phyloP scores from a whole-genome alignment of 2,329 filamentous ascomycete species.

The Fusarium sp. region DNA sequence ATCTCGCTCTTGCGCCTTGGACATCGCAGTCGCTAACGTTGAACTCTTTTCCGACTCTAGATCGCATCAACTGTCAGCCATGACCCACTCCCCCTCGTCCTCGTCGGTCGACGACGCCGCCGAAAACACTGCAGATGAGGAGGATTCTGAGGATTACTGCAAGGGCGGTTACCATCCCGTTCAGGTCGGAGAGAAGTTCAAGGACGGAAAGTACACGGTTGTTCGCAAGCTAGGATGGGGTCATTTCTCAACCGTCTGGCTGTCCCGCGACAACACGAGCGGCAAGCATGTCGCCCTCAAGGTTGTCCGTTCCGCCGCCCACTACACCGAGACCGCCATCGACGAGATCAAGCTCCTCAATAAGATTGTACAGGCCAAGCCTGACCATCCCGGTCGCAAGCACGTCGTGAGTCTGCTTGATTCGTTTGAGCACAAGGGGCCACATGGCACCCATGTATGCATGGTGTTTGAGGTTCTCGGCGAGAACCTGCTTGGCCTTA shows the following conservation, averaged over 20 bases:
- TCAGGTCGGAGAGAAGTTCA: conserved; percentile 94
- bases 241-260: conserved; percentile 97
- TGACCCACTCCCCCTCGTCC: conserved; percentile 80
- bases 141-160: conserved; percentile 99
- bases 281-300: conserved; percentile 97
- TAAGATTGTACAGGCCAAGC: conserved; percentile 95
- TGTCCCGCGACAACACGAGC: conserved; percentile 84
- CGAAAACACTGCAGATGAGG: conserved; percentile 96
- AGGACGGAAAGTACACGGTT: conserved; percentile 95
- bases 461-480: conserved; percentile 99
- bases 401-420: conserved; percentile 97
- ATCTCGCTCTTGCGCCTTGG: conserved; percentile 12
- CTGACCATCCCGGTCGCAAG: conserved; percentile 90
- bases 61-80: conserved; percentile 66
- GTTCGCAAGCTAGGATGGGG: conserved; percentile 98
- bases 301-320: conserved; percentile 95
- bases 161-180: conserved; percentile 99
- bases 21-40: conserved; percentile 26
- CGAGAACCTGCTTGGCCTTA: conserved; percentile 92
- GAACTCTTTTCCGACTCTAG: conserved; percentile 49
- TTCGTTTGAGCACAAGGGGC: conserved; percentile 97
- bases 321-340: conserved; percentile 98
- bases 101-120: conserved; percentile 85
- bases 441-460: conserved; percentile 95
- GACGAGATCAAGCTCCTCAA: conserved; percentile 99